Evolutionary conservation across 257 asterid species (phyloP).

Genomic region (Scutellaria minor): DNA sequence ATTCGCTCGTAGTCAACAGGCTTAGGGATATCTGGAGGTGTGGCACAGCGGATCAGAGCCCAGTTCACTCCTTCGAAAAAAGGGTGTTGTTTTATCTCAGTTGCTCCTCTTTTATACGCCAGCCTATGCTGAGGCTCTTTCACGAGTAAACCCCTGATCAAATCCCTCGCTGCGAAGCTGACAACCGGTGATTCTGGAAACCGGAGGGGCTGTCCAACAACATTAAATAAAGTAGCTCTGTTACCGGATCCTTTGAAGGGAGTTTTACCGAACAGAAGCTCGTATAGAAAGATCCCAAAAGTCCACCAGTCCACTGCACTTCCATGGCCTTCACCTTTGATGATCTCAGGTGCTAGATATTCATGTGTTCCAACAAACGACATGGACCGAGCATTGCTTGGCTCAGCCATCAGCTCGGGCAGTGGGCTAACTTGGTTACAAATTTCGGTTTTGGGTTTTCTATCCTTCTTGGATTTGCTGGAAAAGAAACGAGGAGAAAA

Average conservation of each 20-base stretch:
- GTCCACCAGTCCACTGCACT: constrained; percentile 81
- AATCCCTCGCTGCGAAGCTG: constrained; percentile 64
- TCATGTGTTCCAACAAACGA: constrained; percentile 69
- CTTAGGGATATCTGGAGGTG: constrained; percentile 66
- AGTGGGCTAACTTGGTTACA: constrained; percentile 55
- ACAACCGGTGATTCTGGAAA: constrained; percentile 65
- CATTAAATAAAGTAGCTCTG: constrained; percentile 63
- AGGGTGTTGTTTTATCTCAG: constrained; percentile 69
- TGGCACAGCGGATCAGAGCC: constrained; percentile 72
- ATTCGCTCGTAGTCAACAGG: constrained; percentile 49
- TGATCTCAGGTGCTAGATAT: constrained; percentile 61
- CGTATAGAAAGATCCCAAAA: constrained; percentile 60
- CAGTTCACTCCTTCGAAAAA: constrained; percentile 68
- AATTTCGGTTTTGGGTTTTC: constrained; percentile 49
- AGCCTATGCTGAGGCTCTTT: constrained; percentile 66
- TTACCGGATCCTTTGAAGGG: constrained; percentile 68
- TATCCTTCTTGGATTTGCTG: constrained; percentile 54
- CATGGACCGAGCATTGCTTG: constrained; percentile 67
- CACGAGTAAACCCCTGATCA: constrained; percentile 63
- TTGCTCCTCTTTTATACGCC: constrained; percentile 68
- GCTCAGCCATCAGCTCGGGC: constrained; percentile 69
- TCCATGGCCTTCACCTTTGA: constrained; percentile 75
- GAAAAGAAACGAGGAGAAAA: constrained; percentile 58
- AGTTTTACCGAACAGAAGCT: constrained; percentile 60
- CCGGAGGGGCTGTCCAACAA: constrained; percentile 63